Evolutionary conservation across 805 yeast species (phyloP).

Genomic region (Clavispora santaluciae): DNA sequence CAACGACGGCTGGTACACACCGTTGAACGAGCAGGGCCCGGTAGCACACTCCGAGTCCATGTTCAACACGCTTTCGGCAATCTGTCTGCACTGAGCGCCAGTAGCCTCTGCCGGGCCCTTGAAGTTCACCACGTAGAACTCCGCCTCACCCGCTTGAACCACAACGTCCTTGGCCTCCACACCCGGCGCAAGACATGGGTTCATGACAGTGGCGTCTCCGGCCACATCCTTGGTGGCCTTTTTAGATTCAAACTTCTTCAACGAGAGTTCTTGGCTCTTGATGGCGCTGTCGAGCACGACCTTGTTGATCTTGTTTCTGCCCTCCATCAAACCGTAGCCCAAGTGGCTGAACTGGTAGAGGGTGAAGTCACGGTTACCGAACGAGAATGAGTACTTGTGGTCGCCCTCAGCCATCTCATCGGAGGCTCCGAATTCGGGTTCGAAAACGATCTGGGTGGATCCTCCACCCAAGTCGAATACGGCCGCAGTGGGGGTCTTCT

Average conservation of each 20-base stretch:
- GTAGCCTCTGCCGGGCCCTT: slow-evolving; percentile 58
- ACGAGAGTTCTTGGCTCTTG: slow-evolving; percentile 18
- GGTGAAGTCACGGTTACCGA: slow-evolving; percentile 75
- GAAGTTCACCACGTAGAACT: slow-evolving; percentile 52
- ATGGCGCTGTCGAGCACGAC: slow-evolving; percentile 53
- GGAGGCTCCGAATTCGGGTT: slow-evolving; percentile 65
- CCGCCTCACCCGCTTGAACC: slow-evolving; percentile 48
- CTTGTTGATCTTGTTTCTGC: slow-evolving; percentile 75
- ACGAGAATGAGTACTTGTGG: slow-evolving; percentile 72
- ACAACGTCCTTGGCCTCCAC: slow-evolving; percentile 51
- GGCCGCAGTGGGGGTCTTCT: slow-evolving; percentile 84
- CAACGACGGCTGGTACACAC: slow-evolving; percentile 94
- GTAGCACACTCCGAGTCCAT: slow-evolving; percentile 73
- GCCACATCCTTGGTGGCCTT: slow-evolving; percentile 34
- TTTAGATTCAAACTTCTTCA: slow-evolving; percentile 21
- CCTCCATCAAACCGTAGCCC: slow-evolving; percentile 95
- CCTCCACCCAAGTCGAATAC: slow-evolving; percentile 98
- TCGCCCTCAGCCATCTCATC: slow-evolving; percentile 79
- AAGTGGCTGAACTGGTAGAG: slow-evolving; percentile 93
- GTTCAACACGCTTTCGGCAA: slow-evolving; percentile 78
- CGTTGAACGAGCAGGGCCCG: slow-evolving; percentile 92
- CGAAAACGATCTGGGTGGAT: slow-evolving; percentile 96
- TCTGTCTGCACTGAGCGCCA: slow-evolving; percentile 78
- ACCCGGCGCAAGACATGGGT: slow-evolving; percentile 90
- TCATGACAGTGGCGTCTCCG: slow-evolving; percentile 46